Base-by-base conservation (phyloP, 2,329 filamentous ascomycete genomes). In the Exophiala dermatitidis region DNA sequence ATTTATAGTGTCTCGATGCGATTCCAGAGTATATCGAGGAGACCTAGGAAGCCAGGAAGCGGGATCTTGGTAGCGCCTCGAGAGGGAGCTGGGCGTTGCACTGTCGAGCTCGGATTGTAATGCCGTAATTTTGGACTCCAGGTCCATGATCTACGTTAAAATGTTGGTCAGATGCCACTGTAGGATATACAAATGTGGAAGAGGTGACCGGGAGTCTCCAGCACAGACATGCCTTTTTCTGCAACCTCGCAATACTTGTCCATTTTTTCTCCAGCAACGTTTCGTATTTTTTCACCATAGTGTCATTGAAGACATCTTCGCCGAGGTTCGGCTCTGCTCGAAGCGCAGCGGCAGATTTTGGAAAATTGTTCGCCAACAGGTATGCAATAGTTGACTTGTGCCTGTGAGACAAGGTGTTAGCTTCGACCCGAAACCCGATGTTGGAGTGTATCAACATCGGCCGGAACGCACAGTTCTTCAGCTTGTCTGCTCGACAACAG, bases 111-210 rank as follows among this genome's bases (percentile, higher is more conserved):
- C 91, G 56, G 80, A 79, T 72, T 96, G 90, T 33, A 96, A 75
- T 29, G 77, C 75, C 26, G 79, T 72, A 65, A 84, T 86, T 66
- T 83, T 82, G 52, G 85, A 81, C 72, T 96, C 91, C 19, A 96
- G 80, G 60, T 97, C 91, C 83, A 96, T 89, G 66, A 96, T 94
- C n/a, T n/a, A n/a, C n/a, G n/a, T n/a, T n/a, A n/a, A n/a, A n/a
- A n/a, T n/a, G n/a, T n/a, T n/a, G n/a, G n/a, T n/a, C n/a, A n/a
- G n/a, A n/a, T n/a, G n/a, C n/a, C n/a, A n/a, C n/a, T n/a, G n/a
- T n/a, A n/a, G n/a, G n/a, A n/a, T n/a, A n/a, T n/a, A n/a, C n/a
- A n/a, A n/a, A n/a, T n/a, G n/a, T n/a, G n/a, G n/a, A n/a, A n/a
- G n/a, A n/a, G n/a, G n/a, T n/a, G n/a, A n/a, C n/a, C n/a, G n/a